Conservation (phyloP, 768 basidiomycete species). For the Hypsizygus marmoreus region DNA sequence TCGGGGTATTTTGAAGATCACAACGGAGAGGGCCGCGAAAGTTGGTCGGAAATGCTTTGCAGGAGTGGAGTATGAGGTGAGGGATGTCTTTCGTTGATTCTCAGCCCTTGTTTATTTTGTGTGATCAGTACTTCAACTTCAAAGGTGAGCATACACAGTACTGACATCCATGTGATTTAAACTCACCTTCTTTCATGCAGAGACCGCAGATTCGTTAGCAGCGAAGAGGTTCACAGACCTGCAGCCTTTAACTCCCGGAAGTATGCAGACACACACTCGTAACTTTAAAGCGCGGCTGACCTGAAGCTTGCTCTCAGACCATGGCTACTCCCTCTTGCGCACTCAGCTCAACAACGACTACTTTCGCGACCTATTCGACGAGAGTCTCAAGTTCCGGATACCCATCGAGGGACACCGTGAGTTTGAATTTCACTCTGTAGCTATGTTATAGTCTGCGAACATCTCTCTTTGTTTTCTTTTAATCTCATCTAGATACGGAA, state of each 20-base stretch:
- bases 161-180: background rate
- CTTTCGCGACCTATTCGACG: constrained; percentile 87
- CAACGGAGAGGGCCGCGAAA: constrained; percentile 50
- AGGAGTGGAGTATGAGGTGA: constrained; percentile 93
- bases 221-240: constrained; percentile 79
- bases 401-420: constrained; percentile 86
- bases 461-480: too few species aligned
- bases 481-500: constrained; percentile 71
- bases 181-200: constrained; percentile 42
- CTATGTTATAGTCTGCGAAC: background rate
- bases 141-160: constrained; percentile 52
- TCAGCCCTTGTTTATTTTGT: background rate
- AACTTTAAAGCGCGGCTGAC: too few species aligned
- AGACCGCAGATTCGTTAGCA: constrained; percentile 75
- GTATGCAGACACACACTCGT: too few species aligned
- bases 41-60: constrained; percentile 67
- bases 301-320: too few species aligned
- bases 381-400: constrained; percentile 70
- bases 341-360: constrained; percentile 89
- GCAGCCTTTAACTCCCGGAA: constrained; percentile 87
- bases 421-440: constrained; percentile 18
- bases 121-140: constrained; percentile 85
- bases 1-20: constrained; percentile 71
- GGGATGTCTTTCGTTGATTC: constrained; percentile 17
- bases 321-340: constrained; percentile 92